These are phyloP conservation scores for Jaapia argillacea DNA, from an alignment of 768 basidiomycete species.

Conservation along the genomic window DNA sequence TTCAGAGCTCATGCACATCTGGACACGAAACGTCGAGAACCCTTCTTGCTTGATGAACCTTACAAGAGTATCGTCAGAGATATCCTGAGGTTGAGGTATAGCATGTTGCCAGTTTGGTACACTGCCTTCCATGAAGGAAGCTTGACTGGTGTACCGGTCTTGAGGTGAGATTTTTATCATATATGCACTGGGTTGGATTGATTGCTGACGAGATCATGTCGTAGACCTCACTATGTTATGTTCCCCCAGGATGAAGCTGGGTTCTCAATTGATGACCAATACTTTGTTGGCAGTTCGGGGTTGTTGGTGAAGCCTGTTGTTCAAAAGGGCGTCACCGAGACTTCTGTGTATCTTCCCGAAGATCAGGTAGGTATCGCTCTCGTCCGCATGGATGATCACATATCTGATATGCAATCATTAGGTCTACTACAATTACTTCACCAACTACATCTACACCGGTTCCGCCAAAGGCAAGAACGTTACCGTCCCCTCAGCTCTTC, in stretches of 20 bases:
- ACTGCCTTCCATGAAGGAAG: slow-evolving; percentile 92
- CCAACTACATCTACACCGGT: slow-evolving; percentile 55
- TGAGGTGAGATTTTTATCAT: slow-evolving; percentile 43
- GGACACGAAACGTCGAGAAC: slow-evolving; percentile 95
- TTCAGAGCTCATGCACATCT: slow-evolving; percentile 98
- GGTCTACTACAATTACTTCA: slow-evolving; percentile 96
- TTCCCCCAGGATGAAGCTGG: slow-evolving; percentile 87
- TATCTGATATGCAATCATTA: slow-evolving; percentile 15
- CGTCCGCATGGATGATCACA: neutral
- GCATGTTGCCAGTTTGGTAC: slow-evolving; percentile 90
- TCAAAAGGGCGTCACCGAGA: slow-evolving; percentile 53
- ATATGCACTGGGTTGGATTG: neutral
- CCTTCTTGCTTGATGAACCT: slow-evolving; percentile 85
- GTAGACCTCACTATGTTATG: slow-evolving; percentile 88
- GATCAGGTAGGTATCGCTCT: slow-evolving; percentile 45
- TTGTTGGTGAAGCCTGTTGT: slow-evolving; percentile 89
- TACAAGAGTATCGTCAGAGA: slow-evolving; percentile 77
- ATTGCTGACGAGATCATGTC: neutral
- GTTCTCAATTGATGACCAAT: slow-evolving; percentile 90
- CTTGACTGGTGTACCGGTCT: slow-evolving; percentile 68
- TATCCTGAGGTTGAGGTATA: slow-evolving; percentile 73
- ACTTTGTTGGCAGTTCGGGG: slow-evolving; percentile 81
- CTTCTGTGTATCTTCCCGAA: slow-evolving; percentile 78
- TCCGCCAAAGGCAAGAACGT: slow-evolving; percentile 53
- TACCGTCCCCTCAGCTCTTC: slow-evolving; percentile 70